Evolutionary conservation across 2,329 filamentous ascomycete species (phyloP), one percentile per base, ranked within the genome.

Genomic region (Fusarium hostae): DNA sequence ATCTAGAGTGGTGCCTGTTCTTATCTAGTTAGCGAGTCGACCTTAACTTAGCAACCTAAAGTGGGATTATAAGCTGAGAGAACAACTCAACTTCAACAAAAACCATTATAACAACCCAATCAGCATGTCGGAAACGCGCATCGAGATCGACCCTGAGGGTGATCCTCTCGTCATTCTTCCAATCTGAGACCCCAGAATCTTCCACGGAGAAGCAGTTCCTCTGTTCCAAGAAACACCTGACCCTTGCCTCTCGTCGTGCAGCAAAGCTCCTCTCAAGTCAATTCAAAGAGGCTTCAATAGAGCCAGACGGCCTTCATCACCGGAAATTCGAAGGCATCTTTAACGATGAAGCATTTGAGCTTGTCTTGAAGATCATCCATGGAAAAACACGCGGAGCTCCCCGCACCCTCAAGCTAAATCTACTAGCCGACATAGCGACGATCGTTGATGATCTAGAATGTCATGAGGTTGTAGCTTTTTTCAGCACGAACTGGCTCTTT

Each of bases 321-420:
- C 60, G 55, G 59, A 51, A 28, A 0, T 60, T 63, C 3, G 24
- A 37, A 2, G 30, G 3, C 0, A 47, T 28, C 5, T 60, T 63
- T 0, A 6, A 41, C 1, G 0, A 1, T 1, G 9, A 32, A 8
- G 55, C 59, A 0, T 37, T 63, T 1, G 24, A 7, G 0, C 24
- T 63, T 1, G 37, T 50, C 0, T 10, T 63, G 1, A 43, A 10
- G 6, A 41, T 63, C 6, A 50, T 63, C 0, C 55, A 63, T 9
- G 59, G 55, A 7, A 63, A 60, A 13, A 60, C 55, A 1, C 55
- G 59, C 2, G 5, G 4, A 0, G 4, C 43, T 0, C 59, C 43
- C 0, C 55, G 34, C 6, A 11, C 0, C 3, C 2, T 30, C 0
- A 9, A n/a, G 3, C 11, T 35, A 2, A 10, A 60, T n/a, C 9